phyloP scores from a whole-genome alignment of 495 filamentous ascomycete species.

The Tuber aestivum region DNA sequence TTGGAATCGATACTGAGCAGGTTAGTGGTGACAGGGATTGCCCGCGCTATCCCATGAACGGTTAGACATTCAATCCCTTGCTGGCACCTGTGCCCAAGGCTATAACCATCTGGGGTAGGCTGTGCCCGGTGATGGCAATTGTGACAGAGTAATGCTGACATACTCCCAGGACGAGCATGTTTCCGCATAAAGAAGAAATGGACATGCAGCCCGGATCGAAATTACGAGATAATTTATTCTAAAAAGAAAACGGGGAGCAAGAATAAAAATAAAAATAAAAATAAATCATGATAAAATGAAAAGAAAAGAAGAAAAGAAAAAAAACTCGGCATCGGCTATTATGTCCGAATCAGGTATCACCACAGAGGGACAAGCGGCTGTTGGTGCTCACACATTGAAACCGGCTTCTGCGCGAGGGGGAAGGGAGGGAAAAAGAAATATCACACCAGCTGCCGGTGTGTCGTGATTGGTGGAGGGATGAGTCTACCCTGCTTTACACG shows the following conservation, averaged over 20 bases:
- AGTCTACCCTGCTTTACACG: slow-evolving; percentile 1
- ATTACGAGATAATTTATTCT: slow-evolving; percentile 10
- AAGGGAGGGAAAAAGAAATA: slow-evolving; percentile 8
- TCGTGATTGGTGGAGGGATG: slow-evolving; percentile 24
- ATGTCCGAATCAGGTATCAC: slow-evolving; percentile 24
- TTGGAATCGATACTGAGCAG: slow-evolving; percentile 26
- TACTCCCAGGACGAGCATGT: slow-evolving; percentile 15
- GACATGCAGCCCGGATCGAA: slow-evolving; percentile 21
- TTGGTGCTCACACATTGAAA: slow-evolving; percentile 29
- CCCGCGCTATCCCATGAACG: slow-evolving; percentile 20
- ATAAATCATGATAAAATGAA: no score
- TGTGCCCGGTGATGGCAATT: slow-evolving; percentile 38
- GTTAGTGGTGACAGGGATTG: slow-evolving; percentile 19
- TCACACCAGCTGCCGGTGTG: slow-evolving; percentile 30
- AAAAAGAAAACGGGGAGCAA: background rate
- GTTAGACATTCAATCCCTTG: slow-evolving; percentile 23
- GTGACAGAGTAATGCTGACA: slow-evolving; percentile 31
- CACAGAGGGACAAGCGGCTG: slow-evolving; percentile 28
- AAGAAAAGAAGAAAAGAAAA: no score
- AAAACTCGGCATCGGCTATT: slow-evolving; percentile 33
- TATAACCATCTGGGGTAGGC: slow-evolving; percentile 38
- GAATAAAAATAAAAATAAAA: slow-evolving; percentile 10
- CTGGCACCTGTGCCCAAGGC: slow-evolving; percentile 32
- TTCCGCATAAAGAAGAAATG: slow-evolving; percentile 28
- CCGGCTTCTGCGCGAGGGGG: slow-evolving; percentile 28